Percentiles rank a stretch among this genome's conserved stretches.
Conservation (phyloP, 2,329 filamentous ascomycete species). For the Akanthomyces uredinophilus region DNA sequence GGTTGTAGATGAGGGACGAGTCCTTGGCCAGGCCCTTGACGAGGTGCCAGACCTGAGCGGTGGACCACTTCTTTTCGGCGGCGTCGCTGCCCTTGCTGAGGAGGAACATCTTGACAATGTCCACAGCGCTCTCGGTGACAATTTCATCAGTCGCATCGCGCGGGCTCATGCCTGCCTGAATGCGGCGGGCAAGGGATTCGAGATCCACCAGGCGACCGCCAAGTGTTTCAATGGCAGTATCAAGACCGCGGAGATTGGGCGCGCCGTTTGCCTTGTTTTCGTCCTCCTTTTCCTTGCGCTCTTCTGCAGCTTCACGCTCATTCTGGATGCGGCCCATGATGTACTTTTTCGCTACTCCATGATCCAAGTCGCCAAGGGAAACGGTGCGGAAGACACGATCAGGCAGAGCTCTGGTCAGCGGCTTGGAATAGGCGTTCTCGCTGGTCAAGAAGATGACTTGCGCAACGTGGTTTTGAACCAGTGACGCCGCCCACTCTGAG, state of each 20-base stretch:
- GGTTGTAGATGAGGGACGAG: conserved; percentile 73
- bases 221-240: conserved; percentile 73
- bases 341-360: conserved; percentile 81
- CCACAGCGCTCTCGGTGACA: conserved; percentile 79
- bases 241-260: conserved; percentile 62
- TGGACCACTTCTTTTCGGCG: conserved; percentile 62
- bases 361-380: conserved; percentile 78
- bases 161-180: conserved; percentile 82
- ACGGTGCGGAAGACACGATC: conserved; percentile 88
- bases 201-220: conserved; percentile 94
- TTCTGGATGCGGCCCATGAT: conserved; percentile 75
- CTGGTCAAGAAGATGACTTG: conserved; percentile 94
- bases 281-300: conserved; percentile 23
- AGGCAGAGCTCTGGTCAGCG: conserved; percentile 78
- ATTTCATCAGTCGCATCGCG: conserved; percentile 80
- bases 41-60: conserved; percentile 85
- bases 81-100: conserved; percentile 50
- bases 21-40: conserved; percentile 71
- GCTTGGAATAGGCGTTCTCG: conserved; percentile 83
- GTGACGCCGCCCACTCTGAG: conserved; percentile 81
- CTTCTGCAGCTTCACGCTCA: conserved; percentile 30
- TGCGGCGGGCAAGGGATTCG: conserved; percentile 84
- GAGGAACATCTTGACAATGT: conserved; percentile 91
- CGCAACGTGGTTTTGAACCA: conserved; percentile 83
- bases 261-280: conserved; percentile 22